phyloP scores from a whole-genome alignment of 805 yeast species.

The Wickerhamiella nectarea region DNA sequence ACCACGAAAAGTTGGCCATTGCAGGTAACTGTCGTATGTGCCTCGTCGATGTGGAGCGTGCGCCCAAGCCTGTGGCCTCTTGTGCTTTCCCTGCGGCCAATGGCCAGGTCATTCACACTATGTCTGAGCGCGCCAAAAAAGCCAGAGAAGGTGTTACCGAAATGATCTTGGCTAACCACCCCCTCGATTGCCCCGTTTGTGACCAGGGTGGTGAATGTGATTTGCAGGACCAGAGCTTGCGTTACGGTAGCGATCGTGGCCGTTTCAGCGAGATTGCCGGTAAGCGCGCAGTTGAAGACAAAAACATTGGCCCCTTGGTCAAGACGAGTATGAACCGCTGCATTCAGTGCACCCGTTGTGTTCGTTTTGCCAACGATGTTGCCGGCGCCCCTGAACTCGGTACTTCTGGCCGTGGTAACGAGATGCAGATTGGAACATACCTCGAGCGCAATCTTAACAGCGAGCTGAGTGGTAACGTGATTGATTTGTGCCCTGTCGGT shows the following conservation, averaged over 20 bases:
- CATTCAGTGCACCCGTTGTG: slow-evolving; percentile 85
- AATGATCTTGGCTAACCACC: slow-evolving; percentile 77
- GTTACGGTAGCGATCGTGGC: slow-evolving; percentile 79
- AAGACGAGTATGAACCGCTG: slow-evolving; percentile 88
- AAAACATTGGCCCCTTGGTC: slow-evolving; percentile 78
- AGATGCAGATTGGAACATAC: slow-evolving; percentile 82
- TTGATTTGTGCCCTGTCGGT: slow-evolving; percentile 85
- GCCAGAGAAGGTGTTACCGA: slow-evolving; percentile 87
- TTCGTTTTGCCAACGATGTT: slow-evolving; percentile 75
- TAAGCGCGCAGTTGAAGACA: slow-evolving; percentile 81
- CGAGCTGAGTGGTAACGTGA: slow-evolving; percentile 74
- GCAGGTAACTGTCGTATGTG: slow-evolving; percentile 95
- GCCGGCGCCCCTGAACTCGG: slow-evolving; percentile 92
- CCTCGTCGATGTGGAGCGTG: slow-evolving; percentile 75
- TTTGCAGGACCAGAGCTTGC: slow-evolving; percentile 71
- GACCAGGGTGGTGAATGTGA: slow-evolving; percentile 95
- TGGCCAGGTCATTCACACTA: slow-evolving; percentile 78
- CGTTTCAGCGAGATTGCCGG: slow-evolving; percentile 70
- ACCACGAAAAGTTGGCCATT: slow-evolving; percentile 78
- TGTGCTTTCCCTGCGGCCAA: slow-evolving; percentile 86
- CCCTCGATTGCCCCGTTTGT: slow-evolving; percentile 83
- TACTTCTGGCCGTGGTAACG: slow-evolving; percentile 81
- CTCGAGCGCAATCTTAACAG: slow-evolving; percentile 72
- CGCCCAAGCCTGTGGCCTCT: slow-evolving; percentile 80
- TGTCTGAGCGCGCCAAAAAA: slow-evolving; percentile 61